Evolutionary conservation across 306 rosid species (phyloP), one percentile per base, ranked within the genome.

Genomic region (Castanospermum australe): DNA sequence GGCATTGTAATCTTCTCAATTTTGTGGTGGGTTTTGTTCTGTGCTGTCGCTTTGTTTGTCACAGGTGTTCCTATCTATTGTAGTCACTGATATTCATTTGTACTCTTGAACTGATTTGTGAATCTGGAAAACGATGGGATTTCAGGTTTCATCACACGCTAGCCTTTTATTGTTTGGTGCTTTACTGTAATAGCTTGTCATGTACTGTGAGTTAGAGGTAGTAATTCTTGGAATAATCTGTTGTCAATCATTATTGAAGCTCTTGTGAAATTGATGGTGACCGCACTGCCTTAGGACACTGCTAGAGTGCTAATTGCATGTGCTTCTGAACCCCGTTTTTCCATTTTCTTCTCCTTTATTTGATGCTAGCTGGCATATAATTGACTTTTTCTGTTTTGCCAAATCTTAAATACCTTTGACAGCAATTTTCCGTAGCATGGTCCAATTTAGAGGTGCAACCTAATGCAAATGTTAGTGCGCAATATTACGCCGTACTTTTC

Each of bases 41-140:
- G 21, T 8, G n/a, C n/a, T 36, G 64, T 69, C 67, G 81, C 52
- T n/a, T 55, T 32, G 41, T 57, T 48, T 76, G 13, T 60, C 56
- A 73, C 21, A 41, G 56, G 50, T 78, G 51, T 47, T 25, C 22
- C 39, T 55, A 30, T 73, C 79, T 78, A 10, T 50, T 75, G 63
- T 70, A 60, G 64, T 73, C 35, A 36, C 38, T 57, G 76, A 32
- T 38, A 84, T 86, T 80, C 80, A 75, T 84, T 47, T 82, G 84
- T 67, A 82, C 83, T 45, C 66, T 70, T 36, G 36, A 77, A 86
- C 88, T 71, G 66, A 82, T 80, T 70, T 65, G 78, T 77, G 91
- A 79, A 83, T 81, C 75, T 61, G 55, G 73, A 44, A 68, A 73
- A 81, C 79, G 66, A 50, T 59, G 60, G 56, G 83, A 25, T 69